Evolutionary conservation across 2,329 filamentous ascomycete genomes (phyloP), one percentile per base, ranked within the genome.

Genomic region (Sarocladiaceae sp.): DNA sequence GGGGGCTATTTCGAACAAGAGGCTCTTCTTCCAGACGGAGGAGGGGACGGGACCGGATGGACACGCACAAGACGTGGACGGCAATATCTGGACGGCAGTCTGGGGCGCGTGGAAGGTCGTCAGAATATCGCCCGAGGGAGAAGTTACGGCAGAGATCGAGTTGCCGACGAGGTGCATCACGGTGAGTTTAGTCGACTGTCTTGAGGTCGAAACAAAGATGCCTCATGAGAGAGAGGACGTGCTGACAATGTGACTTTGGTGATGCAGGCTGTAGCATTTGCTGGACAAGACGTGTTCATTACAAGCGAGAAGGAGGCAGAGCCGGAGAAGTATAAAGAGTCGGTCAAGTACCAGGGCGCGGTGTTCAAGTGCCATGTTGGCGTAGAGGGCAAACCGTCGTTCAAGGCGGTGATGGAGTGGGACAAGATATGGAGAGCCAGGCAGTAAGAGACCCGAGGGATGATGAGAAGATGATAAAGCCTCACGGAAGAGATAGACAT

Each of bases 291-390:
- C 33, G 40, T 48, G 19, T 51, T 50, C 39, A 48, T 51, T 39
- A 51, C 50, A 12, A 51, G 48, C 37, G 48, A 50, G 48, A 29
- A 43, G 18, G 50, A 51, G 16, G 31, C 23, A 12, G 48, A 50
- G 37, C 48, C 48, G 20, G 48, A 50, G n/a, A 50, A 51, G 42
- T 47, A 51, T 21, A 48, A 48, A 7, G 46, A 50, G n/a, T 48
- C 48, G 5, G 48, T 42, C 20, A 45, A 45, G 23, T 48, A 44
- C 18, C 18, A 42, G 11, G 50, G 50, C 16, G 31, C 15, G n/a
- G 46, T 51, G 12, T 51, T 51, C 39, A 51, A 45, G 40, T 51
- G 50, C 40, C 32, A 48, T 31, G 46, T 51, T 26, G 50, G 50
- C 3, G 46, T 51, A 15, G 33, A 27, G 43, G 45, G 43, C 24